Evolutionary conservation across 176 grass and related monocot genomes (phyloP), one percentile per base, ranked within the genome.

Genomic region (Carex cristatella): DNA sequence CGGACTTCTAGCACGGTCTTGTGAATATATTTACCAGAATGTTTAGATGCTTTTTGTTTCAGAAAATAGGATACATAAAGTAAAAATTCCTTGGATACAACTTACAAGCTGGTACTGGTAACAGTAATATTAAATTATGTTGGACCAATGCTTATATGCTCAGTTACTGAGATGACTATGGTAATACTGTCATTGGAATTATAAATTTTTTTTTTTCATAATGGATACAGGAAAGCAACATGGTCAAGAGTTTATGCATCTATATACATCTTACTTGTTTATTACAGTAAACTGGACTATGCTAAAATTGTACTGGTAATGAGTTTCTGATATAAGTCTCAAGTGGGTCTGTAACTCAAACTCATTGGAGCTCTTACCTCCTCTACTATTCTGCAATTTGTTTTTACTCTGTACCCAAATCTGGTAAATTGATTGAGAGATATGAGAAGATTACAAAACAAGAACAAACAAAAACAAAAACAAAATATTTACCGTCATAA

Each of bases 201-300:
- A 4, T 55, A 4, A 3, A 58, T 16, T 33, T 37, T 48, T 77
- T 56, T 44, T 19, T 16, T 19, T 19, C 48, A 3, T 32, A 55
- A 54, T 31, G 4, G 27, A 78, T 78, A 33, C 51, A 78, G 53
- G 74, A 78, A 65, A 79, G 44, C 28, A 81, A 46, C 32, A 15
- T 49, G 59, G 79, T 5, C 48, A 65, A 30, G 8, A 81, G 15
- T 64, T 44, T 63, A 64, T 48, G 79, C 58, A 65, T 81, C 35
- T 81, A 81, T 64, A 81, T 81, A 81, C 79, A 81, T 14, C 14
- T 81, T 46, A 46, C 44, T 46, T 79, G n/a, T 59, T 79, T 58
- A 58, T 65, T 62, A 65, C 56, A 78, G 54, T 27, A 78, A 78
- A 57, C 35, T 33, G 31, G 4, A 56, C 19, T 30, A 31, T 78